Base-by-base conservation (phyloP, 2,329 filamentous ascomycete species). In the Pseudonectria foliicola region DNA sequence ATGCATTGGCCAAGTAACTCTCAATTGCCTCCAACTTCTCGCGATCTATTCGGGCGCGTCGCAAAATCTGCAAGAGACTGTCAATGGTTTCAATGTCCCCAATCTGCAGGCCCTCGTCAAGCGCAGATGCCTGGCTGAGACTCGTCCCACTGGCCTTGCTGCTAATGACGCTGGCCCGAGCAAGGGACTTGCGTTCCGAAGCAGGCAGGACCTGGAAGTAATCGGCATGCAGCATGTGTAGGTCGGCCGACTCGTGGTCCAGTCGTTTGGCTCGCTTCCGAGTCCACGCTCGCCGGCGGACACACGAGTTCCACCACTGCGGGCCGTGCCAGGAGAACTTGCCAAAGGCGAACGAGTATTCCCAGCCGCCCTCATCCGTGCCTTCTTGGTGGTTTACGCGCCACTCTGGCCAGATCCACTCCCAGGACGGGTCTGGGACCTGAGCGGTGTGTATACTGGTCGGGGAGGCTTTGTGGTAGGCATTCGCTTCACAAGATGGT, bases 271-370 rank as follows among this genome's bases (percentile, higher is more conserved):
- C 72, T 24, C 92, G 73, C 57, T 85, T 83, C 28, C 92, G 73
- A 35, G 90, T 77, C 92, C 92, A 98, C 14, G 86, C 78, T 42
- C 92, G 75, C 47, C 92, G 71, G 25, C 92, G 74, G n/a, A 95
- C 92, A 55, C 90, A 98, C 2, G 87, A 94, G 57, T 89, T 90
- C 61, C 87, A 95, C 89, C 90, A 96, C 16, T 78, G 82, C 13
- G 85, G 84, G 3, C 82, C 81, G 59, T 98, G 92, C 92, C 92
- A 98, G 3, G 79, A 77, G 46, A 84, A 87, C 27, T 64, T 77
- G 45, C 69, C 68, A 55, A 96, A 98, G 46, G 85, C 82, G 56
- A 95, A 88, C 12, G 86, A 92, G 61, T 98, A 98, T 56, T 94
- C 83, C 92, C 92, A 98, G 4, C 92, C 92, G 43, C 90, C 85